These are phyloP conservation scores for Trichoderma atrobrunneum DNA, from an alignment of 2,329 filamentous ascomycete species.

Conservation along the genomic window DNA sequence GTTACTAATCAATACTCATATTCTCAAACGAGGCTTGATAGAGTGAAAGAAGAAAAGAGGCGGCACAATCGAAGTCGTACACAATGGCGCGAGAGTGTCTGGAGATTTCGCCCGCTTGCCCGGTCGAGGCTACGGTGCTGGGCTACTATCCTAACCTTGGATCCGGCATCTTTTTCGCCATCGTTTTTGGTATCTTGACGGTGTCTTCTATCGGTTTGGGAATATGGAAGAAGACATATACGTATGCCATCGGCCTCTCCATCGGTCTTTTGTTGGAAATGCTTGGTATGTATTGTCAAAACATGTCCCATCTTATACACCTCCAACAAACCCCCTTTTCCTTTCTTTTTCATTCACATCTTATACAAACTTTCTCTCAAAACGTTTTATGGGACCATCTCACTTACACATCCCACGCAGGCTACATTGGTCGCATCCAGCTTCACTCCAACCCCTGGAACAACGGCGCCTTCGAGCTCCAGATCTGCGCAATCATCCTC, in stretches of 20 bases:
- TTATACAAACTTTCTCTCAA: neutral
- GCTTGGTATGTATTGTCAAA: conserved; percentile 39
- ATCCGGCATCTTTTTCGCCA: conserved; percentile 53
- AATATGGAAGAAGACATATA: conserved; percentile 53
- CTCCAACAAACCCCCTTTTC: neutral
- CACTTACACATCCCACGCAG: conserved; percentile 30
- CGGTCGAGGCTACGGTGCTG: conserved; percentile 51
- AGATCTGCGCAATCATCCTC: conserved; percentile 59
- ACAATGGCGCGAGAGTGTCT: conserved; percentile 25
- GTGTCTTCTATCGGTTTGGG: conserved; percentile 44
- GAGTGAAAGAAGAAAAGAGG: neutral
- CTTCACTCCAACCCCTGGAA: conserved; percentile 56
- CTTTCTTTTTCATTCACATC: neutral
- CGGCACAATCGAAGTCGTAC: neutral
- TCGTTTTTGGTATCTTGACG: conserved; percentile 46
- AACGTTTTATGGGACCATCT: neutral
- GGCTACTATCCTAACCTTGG: conserved; percentile 57
- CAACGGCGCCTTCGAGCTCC: conserved; percentile 52
- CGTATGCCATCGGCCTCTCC: conserved; percentile 49
- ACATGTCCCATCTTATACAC: neutral
- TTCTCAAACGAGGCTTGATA: neutral
- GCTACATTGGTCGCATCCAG: conserved; percentile 52
- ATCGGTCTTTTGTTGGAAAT: conserved; percentile 52
- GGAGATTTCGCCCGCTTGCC: conserved; percentile 43
- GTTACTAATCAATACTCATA: neutral